Evolutionary conservation across 108 stramenopile genomes (phyloP).

Genomic region (Craspedostauros australis): DNA sequence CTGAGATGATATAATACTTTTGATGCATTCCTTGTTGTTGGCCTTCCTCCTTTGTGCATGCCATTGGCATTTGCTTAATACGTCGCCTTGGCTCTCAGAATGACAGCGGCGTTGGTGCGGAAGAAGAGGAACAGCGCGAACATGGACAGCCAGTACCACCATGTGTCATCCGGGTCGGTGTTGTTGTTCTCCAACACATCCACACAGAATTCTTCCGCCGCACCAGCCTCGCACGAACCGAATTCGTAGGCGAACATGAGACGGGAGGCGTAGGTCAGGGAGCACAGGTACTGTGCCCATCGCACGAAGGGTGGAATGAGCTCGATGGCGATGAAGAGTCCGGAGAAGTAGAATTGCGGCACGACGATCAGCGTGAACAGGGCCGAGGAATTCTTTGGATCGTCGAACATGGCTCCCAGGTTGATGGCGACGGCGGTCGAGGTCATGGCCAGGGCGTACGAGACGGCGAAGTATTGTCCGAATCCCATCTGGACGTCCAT

Average conservation of each 20-base stretch:
- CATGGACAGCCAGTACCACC: slow-evolving; percentile 25
- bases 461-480: slow-evolving; percentile 30
- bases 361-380: slow-evolving; percentile 66
- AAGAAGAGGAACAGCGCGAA: slow-evolving; percentile 38
- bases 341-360: slow-evolving; percentile 82
- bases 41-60: too few species aligned
- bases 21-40: too few species aligned
- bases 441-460: slow-evolving; percentile 48
- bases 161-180: slow-evolving; percentile 1
- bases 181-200: slow-evolving; percentile 5
- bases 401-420: slow-evolving; percentile 49
- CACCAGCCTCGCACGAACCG: slow-evolving; percentile 6
- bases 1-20: too few species aligned
- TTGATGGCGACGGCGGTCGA: slow-evolving; percentile 53
- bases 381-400: slow-evolving; percentile 54
- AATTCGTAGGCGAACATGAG: slow-evolving; percentile 59
- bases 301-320: slow-evolving; percentile 53
- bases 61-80: too few species aligned
- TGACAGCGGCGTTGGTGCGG: slow-evolving; percentile 21
- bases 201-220: slow-evolving; percentile 33
- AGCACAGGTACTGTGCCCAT: slow-evolving; percentile 73
- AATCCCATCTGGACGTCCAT: slow-evolving; percentile 52
- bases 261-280: slow-evolving; percentile 59
- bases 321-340: slow-evolving; percentile 58
- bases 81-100: slow-evolving; percentile 41